A percentile compares a stretch with the other conserved stretches of the same genome.
phyloP scores from a whole-genome alignment of 768 basidiomycete species.

The Leccinum variicolor region DNA sequence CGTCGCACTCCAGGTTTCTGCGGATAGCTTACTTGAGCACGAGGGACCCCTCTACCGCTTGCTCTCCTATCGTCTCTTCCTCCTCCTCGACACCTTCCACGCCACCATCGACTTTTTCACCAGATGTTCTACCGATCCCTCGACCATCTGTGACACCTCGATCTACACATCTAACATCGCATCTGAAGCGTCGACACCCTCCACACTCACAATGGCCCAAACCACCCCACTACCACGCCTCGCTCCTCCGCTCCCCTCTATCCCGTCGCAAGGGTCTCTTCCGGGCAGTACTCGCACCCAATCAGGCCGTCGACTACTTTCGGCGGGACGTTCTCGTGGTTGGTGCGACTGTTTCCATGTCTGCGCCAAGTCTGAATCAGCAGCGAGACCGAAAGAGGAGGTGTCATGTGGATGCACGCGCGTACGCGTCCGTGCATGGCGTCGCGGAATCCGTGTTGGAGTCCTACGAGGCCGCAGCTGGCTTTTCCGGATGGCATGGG shows the following conservation, averaged over 20 bases:
- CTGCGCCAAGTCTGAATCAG: background rate
- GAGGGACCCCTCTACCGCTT: background rate
- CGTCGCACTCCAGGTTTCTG: constrained; percentile 26
- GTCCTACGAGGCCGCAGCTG: constrained; percentile 27
- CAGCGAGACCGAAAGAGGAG: background rate
- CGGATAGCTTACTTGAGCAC: constrained; percentile 22
- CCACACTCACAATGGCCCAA: constrained; percentile 19
- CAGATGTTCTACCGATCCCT: background rate
- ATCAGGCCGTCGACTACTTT: constrained; percentile 25
- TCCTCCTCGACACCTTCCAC: background rate
- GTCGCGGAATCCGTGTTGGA: constrained; percentile 15
- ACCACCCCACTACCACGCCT: constrained; percentile 27
- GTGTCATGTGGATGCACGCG: background rate
- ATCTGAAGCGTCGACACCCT: constrained; percentile 7
- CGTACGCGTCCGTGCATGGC: constrained; percentile 1
- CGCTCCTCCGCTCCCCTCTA: constrained; percentile 25
- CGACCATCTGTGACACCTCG: constrained; percentile 5
- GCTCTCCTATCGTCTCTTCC: background rate
- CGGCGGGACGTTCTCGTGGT: constrained; percentile 16
- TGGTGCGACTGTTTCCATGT: background rate
- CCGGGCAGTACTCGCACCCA: constrained; percentile 16
- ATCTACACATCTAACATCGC: constrained; percentile 6
- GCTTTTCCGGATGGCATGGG: constrained; percentile 30
- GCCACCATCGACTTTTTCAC: background rate
- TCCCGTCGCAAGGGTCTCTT: constrained; percentile 27